Base-by-base conservation (phyloP, 371 early-diverging fungal species). In the Mortierella sp. region DNA sequence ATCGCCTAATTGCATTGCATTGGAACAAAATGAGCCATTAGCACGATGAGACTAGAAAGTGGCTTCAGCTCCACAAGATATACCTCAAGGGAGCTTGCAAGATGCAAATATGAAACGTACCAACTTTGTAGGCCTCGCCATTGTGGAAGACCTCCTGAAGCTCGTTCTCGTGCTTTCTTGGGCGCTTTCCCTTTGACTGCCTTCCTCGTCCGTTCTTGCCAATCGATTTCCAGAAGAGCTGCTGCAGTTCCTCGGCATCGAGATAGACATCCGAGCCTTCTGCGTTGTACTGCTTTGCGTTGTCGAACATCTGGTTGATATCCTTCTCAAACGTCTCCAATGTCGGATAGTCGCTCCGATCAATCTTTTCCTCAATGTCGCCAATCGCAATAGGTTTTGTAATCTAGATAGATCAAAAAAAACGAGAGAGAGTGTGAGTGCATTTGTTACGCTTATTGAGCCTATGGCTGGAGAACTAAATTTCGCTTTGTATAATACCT, bases 251-350 rank as follows among this genome's bases (percentile, higher is more conserved):
- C 32, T 88, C 80, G 21, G 96, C 96, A 88, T 97, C 97, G 43
- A 93, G 83, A 83, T 93, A 95, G 0, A 96, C 94, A 72, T 92
- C 90, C 12, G 95, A 95, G n/a, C 93, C 95, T 71, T 95, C 94
- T 11, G 91, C 88, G 70, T 97, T 97, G 85, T 96, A 97, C 11
- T 89, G 91, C 77, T 93, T 93, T 2, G 97, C 97, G 82, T 97
- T 97, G 3, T 88, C 83, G 48, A 95, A 93, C 95, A 97, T 95
- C 16, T 93, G 83, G 2, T 92, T 89, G 44, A 96, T 80, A 87
- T 97, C 97, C 11, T 84, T 84, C 49, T 92, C 90, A 63, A 96
- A 92, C 14, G 92, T 89, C 2, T 90, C 89, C 48, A 94, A 51
- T 0, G 90, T 83, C n/a, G 75, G 77, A 86, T 97, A 96, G 70